Percentiles rank a stretch among this genome's conserved stretches.
These are phyloP conservation scores for Truncatella angustata DNA, from an alignment of 2,329 filamentous ascomycete species.

Conservation along the genomic window DNA sequence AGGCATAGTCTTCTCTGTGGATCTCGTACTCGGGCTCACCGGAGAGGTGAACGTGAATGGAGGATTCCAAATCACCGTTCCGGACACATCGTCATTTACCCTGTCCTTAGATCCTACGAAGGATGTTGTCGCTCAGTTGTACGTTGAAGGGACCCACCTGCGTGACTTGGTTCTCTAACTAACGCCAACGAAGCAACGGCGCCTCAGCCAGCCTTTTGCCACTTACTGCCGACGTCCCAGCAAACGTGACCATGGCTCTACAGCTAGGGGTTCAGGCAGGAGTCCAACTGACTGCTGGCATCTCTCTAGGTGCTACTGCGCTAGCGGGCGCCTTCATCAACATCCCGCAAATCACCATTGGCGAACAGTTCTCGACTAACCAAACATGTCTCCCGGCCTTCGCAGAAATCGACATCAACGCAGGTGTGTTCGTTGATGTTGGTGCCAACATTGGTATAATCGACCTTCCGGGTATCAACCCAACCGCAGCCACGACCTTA, in stretches of 20 bases:
- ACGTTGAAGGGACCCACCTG: slow-evolving; percentile 7
- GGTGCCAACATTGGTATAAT: slow-evolving; percentile 21
- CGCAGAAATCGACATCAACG: slow-evolving; percentile 28
- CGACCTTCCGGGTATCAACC: slow-evolving; percentile 20
- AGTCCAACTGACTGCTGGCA: slow-evolving; percentile 17
- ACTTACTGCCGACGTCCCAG: slow-evolving; percentile 17
- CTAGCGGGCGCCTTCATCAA: slow-evolving; percentile 24
- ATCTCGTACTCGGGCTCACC: slow-evolving; percentile 20
- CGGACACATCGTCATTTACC: slow-evolving; percentile 22
- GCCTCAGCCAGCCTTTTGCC: slow-evolving; percentile 20
- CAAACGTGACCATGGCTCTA: slow-evolving; percentile 21
- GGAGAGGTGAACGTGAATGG: slow-evolving; percentile 19
- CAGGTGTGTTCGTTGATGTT: slow-evolving; percentile 26
- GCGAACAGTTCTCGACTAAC: slow-evolving; percentile 13
- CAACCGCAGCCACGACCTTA: slow-evolving; percentile 23
- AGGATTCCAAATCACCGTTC: slow-evolving; percentile 24
- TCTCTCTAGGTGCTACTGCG: slow-evolving; percentile 19
- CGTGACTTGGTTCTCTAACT: background rate
- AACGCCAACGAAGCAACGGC: slow-evolving; percentile 17
- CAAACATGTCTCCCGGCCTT: slow-evolving; percentile 16
- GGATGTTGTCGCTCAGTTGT: slow-evolving; percentile 23
- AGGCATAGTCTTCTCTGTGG: slow-evolving; percentile 22
- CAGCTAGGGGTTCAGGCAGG: slow-evolving; percentile 24
- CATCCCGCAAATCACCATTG: slow-evolving; percentile 21
- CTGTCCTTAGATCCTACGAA: slow-evolving; percentile 19